These are phyloP conservation scores for Pseudopyricularia cyperi DNA, from an alignment of 2,329 filamentous ascomycete species.

Conservation along the genomic window DNA sequence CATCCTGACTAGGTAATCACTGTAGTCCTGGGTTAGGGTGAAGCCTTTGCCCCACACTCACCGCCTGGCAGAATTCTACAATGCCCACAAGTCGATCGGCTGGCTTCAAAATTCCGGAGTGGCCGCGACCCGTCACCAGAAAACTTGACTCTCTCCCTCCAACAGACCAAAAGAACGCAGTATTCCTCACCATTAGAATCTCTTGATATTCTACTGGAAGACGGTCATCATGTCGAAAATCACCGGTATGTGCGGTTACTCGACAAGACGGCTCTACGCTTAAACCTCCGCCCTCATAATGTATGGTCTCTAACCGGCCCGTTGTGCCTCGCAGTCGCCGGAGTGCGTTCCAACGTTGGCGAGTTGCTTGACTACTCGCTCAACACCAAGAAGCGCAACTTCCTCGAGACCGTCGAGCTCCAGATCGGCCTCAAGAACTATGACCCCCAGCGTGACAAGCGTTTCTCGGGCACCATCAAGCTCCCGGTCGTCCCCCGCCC, in stretches of 20 bases:
- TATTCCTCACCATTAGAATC: conserved; percentile 15
- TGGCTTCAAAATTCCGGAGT: neutral
- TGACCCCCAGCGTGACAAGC: conserved; percentile 99
- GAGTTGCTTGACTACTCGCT: conserved; percentile 85
- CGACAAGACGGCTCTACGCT: conserved; percentile 4
- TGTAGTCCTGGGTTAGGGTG: no score
- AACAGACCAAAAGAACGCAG: conserved; percentile 7
- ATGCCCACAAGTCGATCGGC: neutral
- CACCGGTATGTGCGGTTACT: conserved; percentile 10
- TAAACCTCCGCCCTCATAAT: no score
- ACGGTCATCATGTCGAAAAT: conserved; percentile 72
- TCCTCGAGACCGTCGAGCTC: conserved; percentile 78
- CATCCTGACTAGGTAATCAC: no score
- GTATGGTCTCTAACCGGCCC: conserved; percentile 6
- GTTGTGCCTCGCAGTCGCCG: conserved; percentile 40
- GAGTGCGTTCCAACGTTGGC: conserved; percentile 90
- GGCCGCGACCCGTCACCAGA: neutral
- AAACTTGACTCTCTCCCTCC: neutral
- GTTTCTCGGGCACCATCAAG: conserved; percentile 98
- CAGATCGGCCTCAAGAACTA: conserved; percentile 76
- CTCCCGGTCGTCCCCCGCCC: conserved; percentile 85
- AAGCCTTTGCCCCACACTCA: neutral
- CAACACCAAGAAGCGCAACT: conserved; percentile 96
- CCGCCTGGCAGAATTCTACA: neutral
- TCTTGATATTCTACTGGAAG: conserved; percentile 31